Evolutionary conservation across 768 basidiomycete genomes (phyloP).

Genomic region (Cyclocybe cylindracea): DNA sequence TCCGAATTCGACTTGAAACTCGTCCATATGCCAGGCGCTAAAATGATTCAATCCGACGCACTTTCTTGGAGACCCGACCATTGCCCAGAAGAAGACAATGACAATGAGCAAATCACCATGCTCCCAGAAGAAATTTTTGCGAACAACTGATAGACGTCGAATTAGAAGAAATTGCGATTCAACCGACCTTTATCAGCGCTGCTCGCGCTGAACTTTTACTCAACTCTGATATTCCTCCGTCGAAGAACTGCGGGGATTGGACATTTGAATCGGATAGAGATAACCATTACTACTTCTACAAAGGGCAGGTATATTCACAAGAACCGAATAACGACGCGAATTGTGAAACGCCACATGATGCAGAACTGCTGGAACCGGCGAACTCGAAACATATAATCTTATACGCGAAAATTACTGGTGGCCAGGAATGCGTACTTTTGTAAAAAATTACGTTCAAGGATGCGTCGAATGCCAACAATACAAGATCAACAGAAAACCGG

Average conservation of each 20-base stretch:
- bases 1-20: constrained; percentile 12
- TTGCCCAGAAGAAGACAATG: constrained; percentile 6
- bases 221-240: no score
- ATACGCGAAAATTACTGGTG: constrained; percentile 16
- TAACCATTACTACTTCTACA: no score
- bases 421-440: constrained; percentile 17
- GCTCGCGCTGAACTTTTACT: no score
- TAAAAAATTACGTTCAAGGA: constrained; percentile 20
- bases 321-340: neutral
- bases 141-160: constrained; percentile 8
- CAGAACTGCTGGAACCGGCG: constrained; percentile 9
- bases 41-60: constrained; percentile 15
- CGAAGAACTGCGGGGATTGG: no score
- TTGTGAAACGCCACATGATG: no score
- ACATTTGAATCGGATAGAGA: no score
- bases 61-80: constrained; percentile 17
- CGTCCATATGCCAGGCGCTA: constrained; percentile 6
- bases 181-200: no score
- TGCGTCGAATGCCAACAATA: constrained; percentile 21
- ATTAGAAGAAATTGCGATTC: neutral
- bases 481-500: constrained; percentile 14
- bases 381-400: neutral
- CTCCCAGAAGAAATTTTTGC: constrained; percentile 15
- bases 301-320: constrained; percentile 3
- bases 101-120: constrained; percentile 13